A percentile compares a stretch with the other conserved stretches of the same genome.
Conservation (phyloP, 106 monocot species). For the Dendrobium officinale region DNA sequence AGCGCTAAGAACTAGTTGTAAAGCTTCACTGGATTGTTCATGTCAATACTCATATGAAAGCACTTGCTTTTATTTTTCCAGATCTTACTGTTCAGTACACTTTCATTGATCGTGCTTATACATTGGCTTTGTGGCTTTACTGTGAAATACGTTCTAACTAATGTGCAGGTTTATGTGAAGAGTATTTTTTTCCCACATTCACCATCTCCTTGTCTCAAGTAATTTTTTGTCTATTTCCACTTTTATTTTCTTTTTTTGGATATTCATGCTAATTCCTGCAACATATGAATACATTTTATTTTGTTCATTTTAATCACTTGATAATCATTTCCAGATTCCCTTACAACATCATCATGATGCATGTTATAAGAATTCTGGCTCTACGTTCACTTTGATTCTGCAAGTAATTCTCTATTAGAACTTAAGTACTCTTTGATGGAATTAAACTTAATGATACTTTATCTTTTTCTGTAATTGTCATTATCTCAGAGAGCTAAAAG, state of each 20-base stretch:
- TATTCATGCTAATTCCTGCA: not conserved
- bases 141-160: not conserved
- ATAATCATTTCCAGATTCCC: not conserved
- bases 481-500: not conserved
- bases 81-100: not conserved
- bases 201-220: conserved; percentile 6
- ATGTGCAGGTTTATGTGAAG: conserved; percentile 6
- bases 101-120: not conserved
- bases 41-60: not conserved
- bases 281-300: not conserved
- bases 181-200: conserved; percentile 3
- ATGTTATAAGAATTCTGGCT: not conserved
- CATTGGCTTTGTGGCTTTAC: not conserved
- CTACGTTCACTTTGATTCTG: not conserved
- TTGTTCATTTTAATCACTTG: not conserved
- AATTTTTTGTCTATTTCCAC: conserved; percentile 1
- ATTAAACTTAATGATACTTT: not conserved
- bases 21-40: not conserved
- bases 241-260: not conserved
- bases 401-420: not conserved
- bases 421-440: not conserved
- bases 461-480: not conserved
- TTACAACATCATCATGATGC: not conserved
- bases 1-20: not conserved
- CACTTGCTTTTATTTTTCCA: not conserved